Percentiles rank a stretch among this genome's conserved stretches.
phyloP scores from a whole-genome alignment of 371 early-diverging fungal genomes.

The Mortierella sp. region DNA sequence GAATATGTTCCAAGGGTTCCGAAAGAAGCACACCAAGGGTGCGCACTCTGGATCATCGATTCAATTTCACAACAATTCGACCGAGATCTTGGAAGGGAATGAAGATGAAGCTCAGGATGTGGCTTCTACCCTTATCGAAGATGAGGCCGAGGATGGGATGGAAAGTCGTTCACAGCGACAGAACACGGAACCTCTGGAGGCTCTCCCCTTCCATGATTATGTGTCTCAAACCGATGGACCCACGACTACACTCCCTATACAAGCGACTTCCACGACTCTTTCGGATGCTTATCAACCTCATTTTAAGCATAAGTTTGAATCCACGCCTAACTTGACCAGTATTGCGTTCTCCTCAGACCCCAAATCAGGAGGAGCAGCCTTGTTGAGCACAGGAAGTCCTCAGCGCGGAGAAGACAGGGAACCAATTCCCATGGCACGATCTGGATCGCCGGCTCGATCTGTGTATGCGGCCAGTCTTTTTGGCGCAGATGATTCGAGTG shows the following conservation, averaged over 20 bases:
- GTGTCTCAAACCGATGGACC: not conserved
- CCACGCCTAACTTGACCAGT: constrained; percentile 29
- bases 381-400: no score
- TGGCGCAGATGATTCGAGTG: constrained; percentile 10
- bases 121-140: constrained; percentile 1
- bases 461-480: constrained; percentile 42
- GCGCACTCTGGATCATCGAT: constrained; percentile 22
- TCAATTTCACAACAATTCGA: constrained; percentile 7
- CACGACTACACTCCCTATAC: not conserved
- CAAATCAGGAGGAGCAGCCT: no score
- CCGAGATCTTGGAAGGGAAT: constrained; percentile 9
- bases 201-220: no score
- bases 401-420: no score
- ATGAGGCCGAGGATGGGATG: not conserved
- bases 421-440: not conserved
- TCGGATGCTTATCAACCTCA: constrained; percentile 14
- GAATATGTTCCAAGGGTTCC: constrained; percentile 43
- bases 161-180: no score
- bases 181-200: no score
- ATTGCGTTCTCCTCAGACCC: no score
- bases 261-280: constrained; percentile 1
- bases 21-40: constrained; percentile 41
- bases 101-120: constrained; percentile 10
- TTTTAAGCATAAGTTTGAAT: constrained; percentile 39
- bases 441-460: constrained; percentile 22